These are phyloP conservation scores for Bipolaris victoriae DNA, from an alignment of 2,329 filamentous ascomycete genomes.

Conservation along the genomic window DNA sequence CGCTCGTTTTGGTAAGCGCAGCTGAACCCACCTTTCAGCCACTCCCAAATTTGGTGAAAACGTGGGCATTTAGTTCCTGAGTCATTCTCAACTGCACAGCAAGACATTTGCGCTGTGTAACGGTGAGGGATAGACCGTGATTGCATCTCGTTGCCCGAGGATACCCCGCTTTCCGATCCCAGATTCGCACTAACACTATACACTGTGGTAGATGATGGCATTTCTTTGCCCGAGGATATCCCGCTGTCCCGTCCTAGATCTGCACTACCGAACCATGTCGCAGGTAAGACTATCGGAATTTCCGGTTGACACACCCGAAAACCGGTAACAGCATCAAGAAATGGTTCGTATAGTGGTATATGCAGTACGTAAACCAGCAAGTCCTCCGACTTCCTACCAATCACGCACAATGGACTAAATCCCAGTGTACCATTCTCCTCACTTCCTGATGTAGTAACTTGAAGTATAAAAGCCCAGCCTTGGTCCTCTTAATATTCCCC, in stretches of 20 bases:
- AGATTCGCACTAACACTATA: slow-evolving; percentile 7
- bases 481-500: background rate
- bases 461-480: slow-evolving; percentile 20
- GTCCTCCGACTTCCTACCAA: slow-evolving; percentile 12
- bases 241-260: slow-evolving; percentile 28
- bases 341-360: background rate
- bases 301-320: slow-evolving; percentile 3
- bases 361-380: background rate
- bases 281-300: slow-evolving; percentile 1
- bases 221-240: slow-evolving; percentile 29
- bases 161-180: slow-evolving; percentile 32
- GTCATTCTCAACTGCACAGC: slow-evolving; percentile 5
- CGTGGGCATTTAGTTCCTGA: background rate
- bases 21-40: slow-evolving; percentile 2
- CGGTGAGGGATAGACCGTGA: slow-evolving; percentile 1
- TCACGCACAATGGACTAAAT: background rate
- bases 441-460: slow-evolving; percentile 1
- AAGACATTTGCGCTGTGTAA: slow-evolving; percentile 7
- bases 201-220: slow-evolving; percentile 10
- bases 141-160: slow-evolving; percentile 28
- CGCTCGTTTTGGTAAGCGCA: slow-evolving; percentile 17
- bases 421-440: background rate
- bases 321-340: background rate
- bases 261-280: slow-evolving; percentile 7
- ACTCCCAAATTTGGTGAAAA: slow-evolving; percentile 1